Conservation (phyloP, 208 protist species). For the Crithidia sp. region DNA sequence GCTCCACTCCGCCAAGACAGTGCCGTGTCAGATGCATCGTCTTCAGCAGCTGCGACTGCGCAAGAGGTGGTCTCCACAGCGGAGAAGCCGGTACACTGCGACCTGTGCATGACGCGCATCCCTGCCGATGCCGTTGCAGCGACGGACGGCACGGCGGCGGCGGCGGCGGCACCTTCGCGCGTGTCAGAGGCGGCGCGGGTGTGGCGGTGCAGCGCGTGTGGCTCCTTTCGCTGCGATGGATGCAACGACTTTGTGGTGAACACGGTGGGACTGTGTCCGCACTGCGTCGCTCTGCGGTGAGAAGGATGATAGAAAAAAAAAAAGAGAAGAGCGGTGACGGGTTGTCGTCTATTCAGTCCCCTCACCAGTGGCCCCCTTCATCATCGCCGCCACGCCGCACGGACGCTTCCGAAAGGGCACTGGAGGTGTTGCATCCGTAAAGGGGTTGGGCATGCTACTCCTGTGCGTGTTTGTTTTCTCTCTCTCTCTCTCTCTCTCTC, state of each 20-base stretch:
- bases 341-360: too few species aligned
- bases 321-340: not conserved
- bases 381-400: too few species aligned
- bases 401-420: too few species aligned
- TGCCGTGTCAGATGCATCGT: too few species aligned
- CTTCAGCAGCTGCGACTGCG: too few species aligned
- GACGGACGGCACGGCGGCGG: not conserved
- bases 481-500: too few species aligned
- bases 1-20: too few species aligned
- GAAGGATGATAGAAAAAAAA: not conserved
- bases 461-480: too few species aligned
- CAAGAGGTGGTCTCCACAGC: not conserved
- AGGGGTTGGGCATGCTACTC: too few species aligned
- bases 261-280: constrained; percentile 66
- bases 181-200: not conserved
- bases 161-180: not conserved
- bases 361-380: too few species aligned
- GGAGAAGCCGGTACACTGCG: constrained; percentile 8
- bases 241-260: constrained; percentile 64
- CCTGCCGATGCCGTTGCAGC: not conserved
- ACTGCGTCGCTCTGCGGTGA: constrained; percentile 55
- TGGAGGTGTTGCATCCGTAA: too few species aligned
- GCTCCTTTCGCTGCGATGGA: constrained; percentile 47
- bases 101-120: constrained; percentile 23
- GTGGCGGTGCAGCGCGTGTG: constrained; percentile 56